Conservation (phyloP, 2,329 filamentous ascomycete species). For the Fusarium haematococcum region DNA sequence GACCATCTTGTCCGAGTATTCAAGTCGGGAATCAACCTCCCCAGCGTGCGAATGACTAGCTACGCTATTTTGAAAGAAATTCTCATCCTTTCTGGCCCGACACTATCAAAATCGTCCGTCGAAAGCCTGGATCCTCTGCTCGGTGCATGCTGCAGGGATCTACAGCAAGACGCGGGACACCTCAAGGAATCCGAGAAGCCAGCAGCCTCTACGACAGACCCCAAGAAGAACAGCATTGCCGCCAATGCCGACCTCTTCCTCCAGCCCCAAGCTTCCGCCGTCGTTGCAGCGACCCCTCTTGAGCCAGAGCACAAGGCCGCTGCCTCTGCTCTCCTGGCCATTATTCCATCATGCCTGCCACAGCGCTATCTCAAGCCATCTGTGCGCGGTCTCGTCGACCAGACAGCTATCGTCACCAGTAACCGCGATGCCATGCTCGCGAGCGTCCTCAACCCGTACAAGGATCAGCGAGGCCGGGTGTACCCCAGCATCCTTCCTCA, state of each 20-base stretch:
- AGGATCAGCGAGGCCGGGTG: slow-evolving; percentile 71
- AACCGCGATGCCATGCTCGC: slow-evolving; percentile 81
- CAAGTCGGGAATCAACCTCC: slow-evolving; percentile 63
- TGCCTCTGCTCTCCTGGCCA: slow-evolving; percentile 71
- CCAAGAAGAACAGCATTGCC: slow-evolving; percentile 56
- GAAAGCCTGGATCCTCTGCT: slow-evolving; percentile 72
- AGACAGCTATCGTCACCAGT: slow-evolving; percentile 79
- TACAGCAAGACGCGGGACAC: slow-evolving; percentile 68
- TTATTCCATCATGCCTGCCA: slow-evolving; percentile 72
- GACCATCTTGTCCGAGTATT: slow-evolving; percentile 81
- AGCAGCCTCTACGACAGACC: slow-evolving; percentile 44
- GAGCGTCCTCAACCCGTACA: slow-evolving; percentile 83
- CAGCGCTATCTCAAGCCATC: slow-evolving; percentile 76
- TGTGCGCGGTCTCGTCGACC: slow-evolving; percentile 80
- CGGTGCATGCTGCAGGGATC: slow-evolving; percentile 78
- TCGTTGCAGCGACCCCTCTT: slow-evolving; percentile 51
- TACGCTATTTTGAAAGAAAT: slow-evolving; percentile 72
- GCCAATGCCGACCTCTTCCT: slow-evolving; percentile 82
- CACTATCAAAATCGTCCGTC: slow-evolving; percentile 74
- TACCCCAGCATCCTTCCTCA: slow-evolving; percentile 85
- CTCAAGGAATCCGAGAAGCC: slow-evolving; percentile 55
- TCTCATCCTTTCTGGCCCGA: slow-evolving; percentile 71
- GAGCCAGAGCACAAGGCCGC: slow-evolving; percentile 63
- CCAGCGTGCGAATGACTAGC: slow-evolving; percentile 67
- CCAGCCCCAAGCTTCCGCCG: slow-evolving; percentile 49